Evolutionary conservation across 106 monocot genomes (phyloP), one percentile per base, ranked within the genome.

Genomic region (Acorus gramineus): DNA sequence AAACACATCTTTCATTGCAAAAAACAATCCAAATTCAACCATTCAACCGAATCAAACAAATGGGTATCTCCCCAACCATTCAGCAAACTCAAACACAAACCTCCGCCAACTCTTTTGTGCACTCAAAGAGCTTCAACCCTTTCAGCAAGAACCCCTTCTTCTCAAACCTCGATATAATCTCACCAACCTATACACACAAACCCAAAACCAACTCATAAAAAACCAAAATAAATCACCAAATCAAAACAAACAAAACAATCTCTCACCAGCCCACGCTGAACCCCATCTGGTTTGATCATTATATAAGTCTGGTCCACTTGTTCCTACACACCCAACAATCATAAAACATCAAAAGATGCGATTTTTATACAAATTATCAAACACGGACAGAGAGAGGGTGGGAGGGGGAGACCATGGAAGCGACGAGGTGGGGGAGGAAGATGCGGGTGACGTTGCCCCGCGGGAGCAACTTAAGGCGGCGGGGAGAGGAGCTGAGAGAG

Each of bases 81-180:
- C 52, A 52, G 52, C 0, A 52, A 52, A 5, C 5, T 7, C 5
- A 6, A 10, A 61, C 45, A 13, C 79, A 72, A 71, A 96, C 96
- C 96, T 96, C 79, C n/a, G 96, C 96, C 44, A 96, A 76, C 12
- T 91, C 96, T 74, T 82, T 82, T 57, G 90, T 82, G 60, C 96
- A 96, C 54, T 88, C 78, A 57, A 91, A 91, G 62, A 96, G 82
- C 67, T 96, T 96, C 77, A 96, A 62, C 7, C 96, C 96, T 81
- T 96, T 91, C 60, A 96, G 73, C 79, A 83, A 61, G 68, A 96
- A 91, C 4, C 96, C 96, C 54, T 96, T 96, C 76, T 85, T 96
- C 85, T 96, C 91, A 54, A 91, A 96, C 43, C 96, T 78, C 61
- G 96, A 87, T 64, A 96, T 87, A 54, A 96, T 96, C 67, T 96